Evolutionary conservation across 805 yeast species (phyloP).

Genomic region (Saturnispora sekii): DNA sequence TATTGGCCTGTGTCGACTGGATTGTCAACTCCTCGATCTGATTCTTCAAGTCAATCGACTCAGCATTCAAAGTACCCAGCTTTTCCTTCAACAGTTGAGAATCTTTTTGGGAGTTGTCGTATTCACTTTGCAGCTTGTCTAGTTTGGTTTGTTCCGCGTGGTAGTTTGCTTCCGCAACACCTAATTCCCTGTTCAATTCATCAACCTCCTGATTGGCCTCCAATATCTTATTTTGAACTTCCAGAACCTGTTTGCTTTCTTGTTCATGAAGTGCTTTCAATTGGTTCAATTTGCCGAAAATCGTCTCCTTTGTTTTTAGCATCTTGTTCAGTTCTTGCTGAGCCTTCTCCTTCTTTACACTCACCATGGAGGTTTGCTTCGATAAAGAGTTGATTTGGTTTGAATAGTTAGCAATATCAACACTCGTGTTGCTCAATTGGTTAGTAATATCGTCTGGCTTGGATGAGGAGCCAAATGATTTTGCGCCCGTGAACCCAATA

Average conservation of each 20-base stretch:
- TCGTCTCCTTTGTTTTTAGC: slow-evolving; percentile 55
- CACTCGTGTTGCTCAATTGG: slow-evolving; percentile 65
- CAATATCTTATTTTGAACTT: slow-evolving; percentile 55
- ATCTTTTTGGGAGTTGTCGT: slow-evolving; percentile 60
- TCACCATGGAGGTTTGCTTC: slow-evolving; percentile 59
- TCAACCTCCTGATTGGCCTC: slow-evolving; percentile 59
- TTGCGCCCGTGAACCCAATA: slow-evolving; percentile 7
- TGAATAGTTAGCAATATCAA: slow-evolving; percentile 79
- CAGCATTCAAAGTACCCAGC: slow-evolving; percentile 57
- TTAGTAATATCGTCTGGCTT: slow-evolving; percentile 30
- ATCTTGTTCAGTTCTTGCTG: slow-evolving; percentile 69
- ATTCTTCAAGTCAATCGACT: slow-evolving; percentile 47
- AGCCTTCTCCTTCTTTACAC: slow-evolving; percentile 63
- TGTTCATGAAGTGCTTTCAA: slow-evolving; percentile 65
- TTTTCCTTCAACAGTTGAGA: slow-evolving; percentile 59
- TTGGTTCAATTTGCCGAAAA: slow-evolving; percentile 58
- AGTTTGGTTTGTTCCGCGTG: slow-evolving; percentile 61
- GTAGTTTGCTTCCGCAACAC: slow-evolving; percentile 68
- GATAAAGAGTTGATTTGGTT: slow-evolving; percentile 76
- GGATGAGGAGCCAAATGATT: not conserved
- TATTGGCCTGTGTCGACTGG: slow-evolving; percentile 53
- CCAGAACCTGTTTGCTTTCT: slow-evolving; percentile 67
- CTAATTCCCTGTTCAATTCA: slow-evolving; percentile 57
- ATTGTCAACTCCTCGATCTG: slow-evolving; percentile 43
- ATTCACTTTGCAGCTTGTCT: slow-evolving; percentile 46